A percentile compares a stretch with the other conserved stretches of the same genome.
Evolutionary conservation across 1,139 yeast species (phyloP).

Genomic region (Hansenula sp.): DNA sequence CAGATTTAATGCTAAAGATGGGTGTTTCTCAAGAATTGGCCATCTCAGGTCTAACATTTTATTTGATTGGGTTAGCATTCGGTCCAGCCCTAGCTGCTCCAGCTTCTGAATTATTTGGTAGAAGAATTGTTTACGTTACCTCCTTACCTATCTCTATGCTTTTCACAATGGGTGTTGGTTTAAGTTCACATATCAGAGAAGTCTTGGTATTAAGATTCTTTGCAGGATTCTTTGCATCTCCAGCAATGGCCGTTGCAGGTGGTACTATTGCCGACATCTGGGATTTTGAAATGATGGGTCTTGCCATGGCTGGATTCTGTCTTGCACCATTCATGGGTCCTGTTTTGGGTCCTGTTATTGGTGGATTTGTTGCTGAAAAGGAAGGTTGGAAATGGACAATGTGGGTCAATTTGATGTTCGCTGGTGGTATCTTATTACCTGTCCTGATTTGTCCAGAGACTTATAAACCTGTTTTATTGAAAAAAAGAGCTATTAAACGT

Average conservation of each 20-base stretch:
- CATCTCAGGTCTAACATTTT: slow-evolving; percentile 65
- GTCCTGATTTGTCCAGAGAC: slow-evolving; percentile 64
- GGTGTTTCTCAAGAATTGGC: slow-evolving; percentile 55
- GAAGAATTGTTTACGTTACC: slow-evolving; percentile 56
- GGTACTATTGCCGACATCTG: slow-evolving; percentile 81
- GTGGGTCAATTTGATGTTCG: slow-evolving; percentile 74
- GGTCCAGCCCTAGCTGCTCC: slow-evolving; percentile 82
- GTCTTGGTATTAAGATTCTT: slow-evolving; percentile 71
- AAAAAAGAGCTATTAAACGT: slow-evolving; percentile 54
- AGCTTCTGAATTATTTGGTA: slow-evolving; percentile 68
- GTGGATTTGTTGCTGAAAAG: slow-evolving; percentile 68
- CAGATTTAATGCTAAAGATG: slow-evolving; percentile 44
- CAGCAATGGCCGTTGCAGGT: slow-evolving; percentile 83
- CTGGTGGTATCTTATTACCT: slow-evolving; percentile 61
- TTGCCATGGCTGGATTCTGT: slow-evolving; percentile 70
- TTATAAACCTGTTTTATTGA: slow-evolving; percentile 58
- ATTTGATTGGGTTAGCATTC: slow-evolving; percentile 64
- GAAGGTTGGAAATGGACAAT: slow-evolving; percentile 76
- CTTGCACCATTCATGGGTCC: slow-evolving; percentile 78
- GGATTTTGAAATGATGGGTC: slow-evolving; percentile 58
- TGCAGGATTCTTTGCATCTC: slow-evolving; percentile 78
- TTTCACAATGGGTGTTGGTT: slow-evolving; percentile 74
- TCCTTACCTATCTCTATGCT: slow-evolving; percentile 69
- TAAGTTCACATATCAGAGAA: slow-evolving; percentile 51
- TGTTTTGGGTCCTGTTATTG: slow-evolving; percentile 76